Conservation (phyloP, 768 basidiomycete genomes). For the Tremella fuciformis region DNA sequence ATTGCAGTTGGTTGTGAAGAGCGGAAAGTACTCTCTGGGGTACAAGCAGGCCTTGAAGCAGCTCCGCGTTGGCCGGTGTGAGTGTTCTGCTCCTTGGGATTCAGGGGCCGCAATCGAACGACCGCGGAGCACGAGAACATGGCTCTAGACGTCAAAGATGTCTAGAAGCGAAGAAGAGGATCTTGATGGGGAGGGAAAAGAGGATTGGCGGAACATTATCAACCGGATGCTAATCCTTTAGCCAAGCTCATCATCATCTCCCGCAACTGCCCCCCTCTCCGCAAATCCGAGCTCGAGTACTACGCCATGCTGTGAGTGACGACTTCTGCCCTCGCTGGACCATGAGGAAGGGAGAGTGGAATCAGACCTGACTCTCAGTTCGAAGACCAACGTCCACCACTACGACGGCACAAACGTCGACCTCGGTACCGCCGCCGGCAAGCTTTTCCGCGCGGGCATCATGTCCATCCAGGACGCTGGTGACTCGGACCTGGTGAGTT, state of each 20-base stretch:
- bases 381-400: slow-evolving; percentile 98
- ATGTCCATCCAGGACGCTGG: slow-evolving; percentile 96
- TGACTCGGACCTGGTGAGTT: slow-evolving; percentile 76
- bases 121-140: too few species aligned
- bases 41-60: slow-evolving; percentile 98
- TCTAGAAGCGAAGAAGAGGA: slow-evolving; percentile 7
- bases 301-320: slow-evolving; percentile 81
- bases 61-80: slow-evolving; percentile 97
- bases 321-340: background rate
- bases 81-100: slow-evolving; percentile 48
- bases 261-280: slow-evolving; percentile 97
- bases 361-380: slow-evolving; percentile 51
- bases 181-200: background rate
- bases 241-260: slow-evolving; percentile 98
- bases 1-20: slow-evolving; percentile 92
- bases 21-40: slow-evolving; percentile 92
- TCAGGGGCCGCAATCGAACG: too few species aligned
- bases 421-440: slow-evolving; percentile 97
- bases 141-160: too few species aligned
- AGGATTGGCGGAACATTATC: background rate
- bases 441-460: slow-evolving; percentile 98
- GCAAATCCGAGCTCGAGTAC: slow-evolving; percentile 99
- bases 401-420: slow-evolving; percentile 97
- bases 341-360: background rate
- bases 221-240: slow-evolving; percentile 49